Evolutionary conservation across 768 basidiomycete genomes (phyloP).

Genomic region (Cystobasidium tubakii): DNA sequence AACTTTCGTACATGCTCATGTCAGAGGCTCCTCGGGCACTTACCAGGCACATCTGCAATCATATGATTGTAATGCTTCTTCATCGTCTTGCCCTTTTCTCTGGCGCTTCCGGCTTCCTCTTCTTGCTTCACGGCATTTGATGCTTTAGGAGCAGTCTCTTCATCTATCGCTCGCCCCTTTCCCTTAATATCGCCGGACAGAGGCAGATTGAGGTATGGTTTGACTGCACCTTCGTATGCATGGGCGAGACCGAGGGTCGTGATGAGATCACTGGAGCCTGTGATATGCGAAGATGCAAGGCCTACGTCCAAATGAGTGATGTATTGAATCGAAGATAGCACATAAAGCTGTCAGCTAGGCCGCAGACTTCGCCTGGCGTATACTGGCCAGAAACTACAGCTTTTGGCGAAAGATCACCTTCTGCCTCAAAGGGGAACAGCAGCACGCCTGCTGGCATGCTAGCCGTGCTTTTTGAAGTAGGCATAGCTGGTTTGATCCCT

Average conservation of each 20-base stretch:
- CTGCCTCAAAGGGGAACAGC: slow-evolving; percentile 8
- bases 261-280: slow-evolving; percentile 42
- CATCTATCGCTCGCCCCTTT: slow-evolving; percentile 33
- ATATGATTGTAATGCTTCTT: slow-evolving; percentile 43
- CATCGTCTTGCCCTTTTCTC: slow-evolving; percentile 39
- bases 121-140: neutral
- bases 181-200: slow-evolving; percentile 24
- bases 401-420: slow-evolving; percentile 10
- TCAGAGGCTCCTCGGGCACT: neutral
- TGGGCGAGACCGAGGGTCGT: slow-evolving; percentile 36
- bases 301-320: neutral
- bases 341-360: neutral
- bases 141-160: neutral
- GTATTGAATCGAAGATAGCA: neutral
- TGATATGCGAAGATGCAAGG: slow-evolving; percentile 23
- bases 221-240: slow-evolving; percentile 42
- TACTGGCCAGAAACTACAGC: neutral
- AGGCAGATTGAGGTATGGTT: slow-evolving; percentile 38
- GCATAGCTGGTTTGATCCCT: neutral
- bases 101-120: neutral
- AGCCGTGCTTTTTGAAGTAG: neutral
- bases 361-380: neutral
- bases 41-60: slow-evolving; percentile 44
- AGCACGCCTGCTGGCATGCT: neutral
- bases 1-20: too few species aligned